These are phyloP conservation scores for Ustilago tritici DNA, from an alignment of 1,284 basidiomycete genomes.

Conservation along the genomic window DNA sequence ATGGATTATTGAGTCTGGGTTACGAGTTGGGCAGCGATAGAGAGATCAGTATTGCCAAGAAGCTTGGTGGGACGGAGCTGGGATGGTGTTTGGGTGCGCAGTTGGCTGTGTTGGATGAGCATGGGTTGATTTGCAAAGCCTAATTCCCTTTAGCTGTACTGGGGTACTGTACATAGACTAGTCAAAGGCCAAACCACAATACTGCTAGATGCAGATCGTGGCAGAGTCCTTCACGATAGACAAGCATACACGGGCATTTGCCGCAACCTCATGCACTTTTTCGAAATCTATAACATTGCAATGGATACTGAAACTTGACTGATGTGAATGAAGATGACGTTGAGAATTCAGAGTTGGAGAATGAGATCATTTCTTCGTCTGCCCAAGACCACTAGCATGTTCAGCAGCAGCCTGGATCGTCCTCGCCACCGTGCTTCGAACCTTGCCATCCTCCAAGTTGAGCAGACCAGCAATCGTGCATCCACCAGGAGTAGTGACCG, in stretches of 20 bases:
- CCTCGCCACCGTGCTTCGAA: slow-evolving; percentile 93
- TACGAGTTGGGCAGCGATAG: slow-evolving; percentile 74
- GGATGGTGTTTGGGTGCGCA: slow-evolving; percentile 91
- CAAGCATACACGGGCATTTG: slow-evolving; percentile 1
- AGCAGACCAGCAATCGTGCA: slow-evolving; percentile 97
- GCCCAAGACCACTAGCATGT: slow-evolving; percentile 65
- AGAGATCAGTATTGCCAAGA: slow-evolving; percentile 75
- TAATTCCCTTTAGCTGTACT: background rate
- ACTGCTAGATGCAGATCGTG: background rate
- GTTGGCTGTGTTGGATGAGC: slow-evolving; percentile 59
- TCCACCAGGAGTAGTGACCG: slow-evolving; percentile 97
- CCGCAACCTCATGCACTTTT: background rate
- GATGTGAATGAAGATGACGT: background rate
- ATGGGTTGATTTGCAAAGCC: slow-evolving; percentile 57
- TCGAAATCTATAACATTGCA: slow-evolving; percentile 11
- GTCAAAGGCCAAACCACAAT: too few species aligned
- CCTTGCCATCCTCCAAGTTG: slow-evolving; percentile 91
- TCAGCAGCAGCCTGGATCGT: slow-evolving; percentile 80
- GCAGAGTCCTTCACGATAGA: background rate
- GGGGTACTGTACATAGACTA: background rate
- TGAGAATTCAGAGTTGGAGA: background rate
- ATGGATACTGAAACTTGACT: background rate
- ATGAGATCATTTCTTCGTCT: slow-evolving; percentile 40
- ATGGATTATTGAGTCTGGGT: slow-evolving; percentile 80
- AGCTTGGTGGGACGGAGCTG: slow-evolving; percentile 89